These are phyloP conservation scores for Protea cynaroides DNA, from an alignment of 164 flowering plant genomes.

Conservation along the genomic window DNA sequence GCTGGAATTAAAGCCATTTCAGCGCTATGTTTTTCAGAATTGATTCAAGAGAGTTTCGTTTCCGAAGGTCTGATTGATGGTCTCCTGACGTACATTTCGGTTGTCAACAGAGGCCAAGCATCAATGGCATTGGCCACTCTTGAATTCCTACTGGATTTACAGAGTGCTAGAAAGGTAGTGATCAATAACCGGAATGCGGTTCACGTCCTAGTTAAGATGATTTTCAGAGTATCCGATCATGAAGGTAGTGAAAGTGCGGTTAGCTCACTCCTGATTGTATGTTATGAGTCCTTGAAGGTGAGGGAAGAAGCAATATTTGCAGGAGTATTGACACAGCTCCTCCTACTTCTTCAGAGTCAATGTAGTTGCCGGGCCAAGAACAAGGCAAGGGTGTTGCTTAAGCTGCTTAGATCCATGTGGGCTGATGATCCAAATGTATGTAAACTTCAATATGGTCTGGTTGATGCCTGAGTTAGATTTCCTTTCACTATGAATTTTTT, in stretches of 20 bases:
- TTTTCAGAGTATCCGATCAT: slow-evolving; percentile 51
- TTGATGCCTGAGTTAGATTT: too few species aligned
- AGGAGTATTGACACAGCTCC: slow-evolving; percentile 56
- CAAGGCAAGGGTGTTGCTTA: slow-evolving; percentile 62
- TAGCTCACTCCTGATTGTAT: slow-evolving; percentile 33
- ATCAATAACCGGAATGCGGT: slow-evolving; percentile 31
- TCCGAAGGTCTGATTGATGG: slow-evolving; percentile 33
- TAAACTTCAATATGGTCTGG: slow-evolving; percentile 9
- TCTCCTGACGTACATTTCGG: slow-evolving; percentile 29
- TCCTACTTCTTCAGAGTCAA: slow-evolving; percentile 68
- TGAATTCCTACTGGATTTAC: slow-evolving; percentile 33
- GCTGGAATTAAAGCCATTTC: slow-evolving; percentile 35
- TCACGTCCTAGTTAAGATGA: slow-evolving; percentile 49
- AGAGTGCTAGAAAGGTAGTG: slow-evolving; percentile 34
- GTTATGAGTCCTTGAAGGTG: slow-evolving; percentile 26
- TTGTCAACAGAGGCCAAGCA: slow-evolving; percentile 9
- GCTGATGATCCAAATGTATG: slow-evolving; percentile 20
- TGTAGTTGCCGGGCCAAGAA: slow-evolving; percentile 44
- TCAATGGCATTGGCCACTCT: slow-evolving; percentile 33
- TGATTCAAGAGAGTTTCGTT: slow-evolving; percentile 25
- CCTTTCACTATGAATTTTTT: too few species aligned
- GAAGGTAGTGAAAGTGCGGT: slow-evolving; percentile 65
- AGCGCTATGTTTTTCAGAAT: slow-evolving; percentile 27
- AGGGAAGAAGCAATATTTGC: slow-evolving; percentile 42
- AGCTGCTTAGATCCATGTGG: slow-evolving; percentile 52